Evolutionary conservation across 2,329 filamentous ascomycete species (phyloP), one percentile per base, ranked within the genome.

Genomic region (Aspergillus puulaauensis): DNA sequence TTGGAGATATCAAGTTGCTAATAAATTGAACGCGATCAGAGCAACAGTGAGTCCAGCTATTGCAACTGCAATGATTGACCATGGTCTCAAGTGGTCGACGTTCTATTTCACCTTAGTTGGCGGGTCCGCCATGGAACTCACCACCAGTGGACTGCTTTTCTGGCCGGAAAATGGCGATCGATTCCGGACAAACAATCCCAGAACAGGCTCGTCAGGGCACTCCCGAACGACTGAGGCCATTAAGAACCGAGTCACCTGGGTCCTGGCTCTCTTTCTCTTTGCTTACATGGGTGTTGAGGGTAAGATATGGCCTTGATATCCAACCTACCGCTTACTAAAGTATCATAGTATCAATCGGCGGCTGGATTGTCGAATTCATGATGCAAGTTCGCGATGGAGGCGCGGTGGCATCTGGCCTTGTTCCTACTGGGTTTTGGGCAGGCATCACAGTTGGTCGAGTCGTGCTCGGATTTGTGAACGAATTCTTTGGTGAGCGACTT

Each of bases 281-380:
- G 83, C 83, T 14, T 93, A 93, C 66, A 85, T 91, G 14, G 90
- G 90, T 15, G 82, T 84, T 8, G 90, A 93, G 74, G 88, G 91
- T 59, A 76, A 2, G 17, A 15, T 24, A 11, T 21, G 7, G 14
- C 24, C 17, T 19, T 1, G 2, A 7, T 17, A 46, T 11, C 24
- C 19, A 12, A 19, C 6, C 8, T 17, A 31, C 24, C n/a, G 14
- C 14, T 37, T 37, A 15, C 46, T 55, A 35, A 47, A 47, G 6
- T 37, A n/a, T 14, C 41, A 15, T 7, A 58, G 54, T 62, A 43
- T 56, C 56, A 6, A 45, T 62, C 4, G 49, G 52, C 14, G 89
- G 89, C 31, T 91, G 89, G 89, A 86, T 93, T 60, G 86, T 90
- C 52, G 85, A 85, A 2, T 91, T 92, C 71, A 92, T 93, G 88